Evolutionary conservation across 805 yeast genomes (phyloP).

Genomic region (Wickerhamiella occidentalis): DNA sequence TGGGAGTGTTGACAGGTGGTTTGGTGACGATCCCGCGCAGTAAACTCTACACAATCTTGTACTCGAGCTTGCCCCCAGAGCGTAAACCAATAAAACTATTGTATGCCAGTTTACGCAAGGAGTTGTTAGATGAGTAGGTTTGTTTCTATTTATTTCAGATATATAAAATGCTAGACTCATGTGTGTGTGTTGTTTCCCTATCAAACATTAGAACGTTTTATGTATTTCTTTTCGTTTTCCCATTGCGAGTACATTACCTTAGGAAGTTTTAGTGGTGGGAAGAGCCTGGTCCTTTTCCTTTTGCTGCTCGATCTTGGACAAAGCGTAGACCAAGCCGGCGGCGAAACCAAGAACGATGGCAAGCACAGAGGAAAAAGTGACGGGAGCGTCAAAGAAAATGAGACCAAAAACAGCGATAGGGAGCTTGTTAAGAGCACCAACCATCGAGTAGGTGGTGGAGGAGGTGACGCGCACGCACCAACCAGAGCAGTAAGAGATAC

Average conservation of each 20-base stretch:
- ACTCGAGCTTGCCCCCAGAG: constrained; percentile 40
- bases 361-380: constrained; percentile 79
- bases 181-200: background rate
- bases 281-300: constrained; percentile 26
- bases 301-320: constrained; percentile 85
- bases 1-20: constrained; percentile 35
- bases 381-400: constrained; percentile 87
- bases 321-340: constrained; percentile 92
- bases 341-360: constrained; percentile 88
- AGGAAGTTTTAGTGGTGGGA: constrained; percentile 17
- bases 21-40: constrained; percentile 37
- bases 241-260: no score
- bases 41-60: constrained; percentile 38
- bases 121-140: background rate
- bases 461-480: constrained; percentile 99
- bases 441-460: constrained; percentile 97
- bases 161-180: background rate
- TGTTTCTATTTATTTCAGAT: background rate
- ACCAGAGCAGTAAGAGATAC: constrained; percentile 96
- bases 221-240: no score
- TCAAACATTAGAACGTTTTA: no score
- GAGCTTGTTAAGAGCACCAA: constrained; percentile 95
- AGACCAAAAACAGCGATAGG: constrained; percentile 95
- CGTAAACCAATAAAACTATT: constrained; percentile 25
- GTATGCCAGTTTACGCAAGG: constrained; percentile 10